Evolutionary conservation across 768 basidiomycete species (phyloP).

Genomic region (Candolleomyces efflorescens): DNA sequence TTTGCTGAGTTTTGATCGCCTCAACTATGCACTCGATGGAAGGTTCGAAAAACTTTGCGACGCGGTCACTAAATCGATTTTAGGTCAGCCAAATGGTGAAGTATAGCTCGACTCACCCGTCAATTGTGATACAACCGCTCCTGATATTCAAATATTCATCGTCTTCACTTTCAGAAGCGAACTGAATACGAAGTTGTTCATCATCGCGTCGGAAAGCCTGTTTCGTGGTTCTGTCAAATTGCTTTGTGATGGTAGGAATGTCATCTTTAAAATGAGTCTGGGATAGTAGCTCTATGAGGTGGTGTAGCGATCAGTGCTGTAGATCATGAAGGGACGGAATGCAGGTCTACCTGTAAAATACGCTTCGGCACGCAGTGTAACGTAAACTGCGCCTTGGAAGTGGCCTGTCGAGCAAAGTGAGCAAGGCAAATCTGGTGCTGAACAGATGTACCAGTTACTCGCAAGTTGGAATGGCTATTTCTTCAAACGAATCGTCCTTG

Average conservation of each 20-base stretch:
- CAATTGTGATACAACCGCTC: not conserved
- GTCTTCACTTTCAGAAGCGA: slow-evolving; percentile 34
- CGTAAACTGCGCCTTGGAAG: slow-evolving; percentile 41
- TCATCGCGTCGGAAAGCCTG: slow-evolving; percentile 29
- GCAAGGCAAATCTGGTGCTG: too few relatives aligned
- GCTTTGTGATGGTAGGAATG: slow-evolving; percentile 28
- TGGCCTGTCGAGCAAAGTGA: slow-evolving; percentile 25
- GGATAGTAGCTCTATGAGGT: slow-evolving; percentile 26
- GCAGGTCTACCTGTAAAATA: slow-evolving; percentile 34
- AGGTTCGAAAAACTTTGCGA: slow-evolving; percentile 24
- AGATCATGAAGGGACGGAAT: too few relatives aligned
- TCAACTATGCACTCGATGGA: slow-evolving; percentile 21
- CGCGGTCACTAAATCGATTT: slow-evolving; percentile 9
- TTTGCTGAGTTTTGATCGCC: slow-evolving; percentile 14
- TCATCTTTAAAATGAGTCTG: slow-evolving; percentile 34
- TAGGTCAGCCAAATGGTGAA: too few relatives aligned
- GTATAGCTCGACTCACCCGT: too few relatives aligned
- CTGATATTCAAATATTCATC: slow-evolving; percentile 22
- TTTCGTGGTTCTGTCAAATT: slow-evolving; percentile 43
- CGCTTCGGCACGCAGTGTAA: slow-evolving; percentile 32
- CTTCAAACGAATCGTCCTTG: slow-evolving; percentile 24
- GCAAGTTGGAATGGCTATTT: slow-evolving; percentile 40
- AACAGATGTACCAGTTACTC: not conserved
- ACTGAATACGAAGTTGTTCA: slow-evolving; percentile 37
- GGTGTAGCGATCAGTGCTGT: not conserved